phyloP scores from a whole-genome alignment of 192 early-diverging fungal species.

The Cladochytrium replicatum region DNA sequence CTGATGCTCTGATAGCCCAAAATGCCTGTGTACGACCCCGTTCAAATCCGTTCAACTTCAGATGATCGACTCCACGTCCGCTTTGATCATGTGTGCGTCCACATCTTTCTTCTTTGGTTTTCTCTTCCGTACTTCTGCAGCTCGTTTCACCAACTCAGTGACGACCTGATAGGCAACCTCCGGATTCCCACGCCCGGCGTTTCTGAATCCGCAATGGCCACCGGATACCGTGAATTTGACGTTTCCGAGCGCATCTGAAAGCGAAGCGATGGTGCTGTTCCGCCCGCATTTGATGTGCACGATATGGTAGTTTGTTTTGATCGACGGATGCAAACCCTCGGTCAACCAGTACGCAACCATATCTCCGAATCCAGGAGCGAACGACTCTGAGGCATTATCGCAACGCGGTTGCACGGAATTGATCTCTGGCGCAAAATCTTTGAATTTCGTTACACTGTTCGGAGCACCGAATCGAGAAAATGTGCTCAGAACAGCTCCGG shows the following conservation, averaged over 20 bases:
- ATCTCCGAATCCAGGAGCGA: too few relatives aligned
- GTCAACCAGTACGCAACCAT: too few relatives aligned
- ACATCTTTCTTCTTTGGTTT: slow-evolving; percentile 45
- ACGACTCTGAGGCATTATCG: too few relatives aligned
- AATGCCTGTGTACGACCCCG: slow-evolving; percentile 84
- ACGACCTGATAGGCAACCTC: slow-evolving; percentile 91
- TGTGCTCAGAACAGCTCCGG: too few relatives aligned
- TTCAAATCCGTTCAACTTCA: slow-evolving; percentile 84
- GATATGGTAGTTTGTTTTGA: too few relatives aligned
- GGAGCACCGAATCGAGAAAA: too few relatives aligned
- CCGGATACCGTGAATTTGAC: slow-evolving; percentile 65
- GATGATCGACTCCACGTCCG: slow-evolving; percentile 60
- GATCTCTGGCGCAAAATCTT: too few relatives aligned
- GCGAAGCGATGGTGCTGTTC: slow-evolving; percentile 85
- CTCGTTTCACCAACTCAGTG: slow-evolving; percentile 47
- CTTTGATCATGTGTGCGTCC: slow-evolving; percentile 34
- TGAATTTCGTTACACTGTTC: too few relatives aligned
- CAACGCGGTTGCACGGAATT: too few relatives aligned
- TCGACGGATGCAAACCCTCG: too few relatives aligned
- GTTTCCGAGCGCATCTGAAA: slow-evolving; percentile 62
- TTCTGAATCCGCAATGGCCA: slow-evolving; percentile 77
- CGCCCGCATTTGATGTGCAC: slow-evolving; percentile 46
- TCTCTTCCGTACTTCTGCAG: too few relatives aligned
- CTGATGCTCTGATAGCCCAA: slow-evolving; percentile 66
- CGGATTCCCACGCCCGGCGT: slow-evolving; percentile 74